Evolutionary conservation across 1,284 basidiomycete genomes (phyloP), one percentile per base, ranked within the genome.

Genomic region (Xerocomus subilludens): DNA sequence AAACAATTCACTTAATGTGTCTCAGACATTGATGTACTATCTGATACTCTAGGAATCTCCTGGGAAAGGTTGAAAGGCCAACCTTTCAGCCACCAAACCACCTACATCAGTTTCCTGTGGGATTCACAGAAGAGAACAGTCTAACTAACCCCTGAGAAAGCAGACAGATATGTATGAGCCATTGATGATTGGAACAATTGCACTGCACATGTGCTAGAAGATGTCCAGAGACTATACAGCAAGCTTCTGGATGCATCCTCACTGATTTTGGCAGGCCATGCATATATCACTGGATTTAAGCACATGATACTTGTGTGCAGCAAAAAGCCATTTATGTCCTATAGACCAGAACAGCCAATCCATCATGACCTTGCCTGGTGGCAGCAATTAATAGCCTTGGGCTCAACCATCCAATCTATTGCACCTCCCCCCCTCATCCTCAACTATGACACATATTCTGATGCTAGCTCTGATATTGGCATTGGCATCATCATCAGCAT

Each of bases 11-110:
- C 66, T 1, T 77, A 75, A 21, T 18, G 7, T 20, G 5, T 78
- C 0, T 4, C 5, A 0, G 67, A 77, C 68, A 78, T 76, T 5
- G 66, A 76, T 5, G 3, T 0, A 0, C 1, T 76, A 56, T 1
- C 4, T 5, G 1, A 7, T 1, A 0, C 3, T 0, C 58, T 78
- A 0, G 77, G 73, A 3, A 76, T 78, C 2, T 74, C 71, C 0
- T 78, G 76, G 77, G 73, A 78, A n/a, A 47, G 1, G 1, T 66
- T 58, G 2, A 78, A 78, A n/a, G 74, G 76, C 25, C 74, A 78
- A 20, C 71, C 74, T 0, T 78, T 78, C 4, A 10, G 7, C 4
- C 13, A 13, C 0, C 23, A 55, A 0, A 64, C 74, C 1, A 67
- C 9, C 0, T 79, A 73, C 38, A 78, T 75, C 0, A 67, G 76